These are phyloP conservation scores for Tricholomella constricta DNA, from an alignment of 768 basidiomycete genomes.

Conservation along the genomic window DNA sequence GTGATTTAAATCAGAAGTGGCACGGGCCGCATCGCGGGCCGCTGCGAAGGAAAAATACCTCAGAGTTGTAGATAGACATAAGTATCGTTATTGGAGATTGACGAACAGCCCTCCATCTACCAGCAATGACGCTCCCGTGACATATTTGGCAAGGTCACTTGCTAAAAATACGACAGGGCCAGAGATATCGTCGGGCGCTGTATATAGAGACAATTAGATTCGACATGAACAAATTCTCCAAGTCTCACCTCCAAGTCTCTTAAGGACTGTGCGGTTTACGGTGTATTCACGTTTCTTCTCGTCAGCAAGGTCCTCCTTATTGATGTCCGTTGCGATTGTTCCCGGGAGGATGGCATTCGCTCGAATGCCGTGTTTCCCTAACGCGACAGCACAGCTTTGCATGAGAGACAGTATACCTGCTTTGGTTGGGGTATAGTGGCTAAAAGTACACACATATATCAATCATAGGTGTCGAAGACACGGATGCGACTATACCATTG, in stretches of 20 bases:
- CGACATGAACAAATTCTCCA: not conserved
- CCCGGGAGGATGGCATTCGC: slow-evolving; percentile 75
- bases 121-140: slow-evolving; percentile 64
- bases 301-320: slow-evolving; percentile 71
- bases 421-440: slow-evolving; percentile 81
- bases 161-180: slow-evolving; percentile 76
- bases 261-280: slow-evolving; percentile 64
- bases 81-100: slow-evolving; percentile 57
- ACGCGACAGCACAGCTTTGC: slow-evolving; percentile 77
- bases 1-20: not conserved
- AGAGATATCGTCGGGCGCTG: slow-evolving; percentile 69
- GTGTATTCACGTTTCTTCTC: slow-evolving; percentile 60
- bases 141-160: slow-evolving; percentile 69
- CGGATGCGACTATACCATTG: slow-evolving; percentile 63
- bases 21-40: slow-evolving; percentile 13
- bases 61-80: slow-evolving; percentile 3
- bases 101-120: slow-evolving; percentile 79
- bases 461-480: too few relatives aligned
- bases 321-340: slow-evolving; percentile 77
- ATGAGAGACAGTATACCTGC: slow-evolving; percentile 77
- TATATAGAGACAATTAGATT: not conserved
- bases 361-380: slow-evolving; percentile 76
- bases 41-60: not conserved
- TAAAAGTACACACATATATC: slow-evolving; percentile 19
- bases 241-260: slow-evolving; percentile 65